Conservation (phyloP, 345 rosid genomes). For the Gossypioides kirkii region DNA sequence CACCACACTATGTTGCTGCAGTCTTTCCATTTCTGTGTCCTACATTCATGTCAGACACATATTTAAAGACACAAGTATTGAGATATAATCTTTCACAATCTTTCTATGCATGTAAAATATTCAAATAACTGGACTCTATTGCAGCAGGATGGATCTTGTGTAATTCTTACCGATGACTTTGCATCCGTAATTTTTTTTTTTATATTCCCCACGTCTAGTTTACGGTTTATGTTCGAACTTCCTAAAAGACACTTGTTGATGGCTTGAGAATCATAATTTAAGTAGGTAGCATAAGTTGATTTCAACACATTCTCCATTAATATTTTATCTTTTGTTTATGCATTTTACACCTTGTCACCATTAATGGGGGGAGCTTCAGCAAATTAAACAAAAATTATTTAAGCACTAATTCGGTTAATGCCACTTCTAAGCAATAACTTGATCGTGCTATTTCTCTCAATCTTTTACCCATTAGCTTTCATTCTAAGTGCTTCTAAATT, state of each 20-base stretch:
- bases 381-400: not conserved
- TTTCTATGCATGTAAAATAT: no score
- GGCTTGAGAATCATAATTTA: no score
- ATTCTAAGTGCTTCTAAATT: not conserved
- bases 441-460: not conserved
- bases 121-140: not conserved
- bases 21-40: no score
- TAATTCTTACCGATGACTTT: no score
- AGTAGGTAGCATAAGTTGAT: not conserved
- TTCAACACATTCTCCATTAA: not conserved
- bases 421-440: not conserved
- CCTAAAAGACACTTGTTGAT: accelerated
- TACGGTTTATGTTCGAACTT: no score
- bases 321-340: not conserved
- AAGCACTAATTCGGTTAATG: not conserved
- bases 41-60: no score
- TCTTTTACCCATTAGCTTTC: not conserved
- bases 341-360: slow-evolving; percentile 2
- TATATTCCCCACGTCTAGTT: accelerated
- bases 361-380: not conserved
- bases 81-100: no score
- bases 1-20: no score
- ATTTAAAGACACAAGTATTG: no score
- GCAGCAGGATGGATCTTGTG: not conserved
- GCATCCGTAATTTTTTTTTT: no score